A percentile compares a stretch with the other conserved stretches of the same genome.
phyloP scores from a whole-genome alignment of 495 filamentous ascomycete species.

The Margaritispora aquatica region DNA sequence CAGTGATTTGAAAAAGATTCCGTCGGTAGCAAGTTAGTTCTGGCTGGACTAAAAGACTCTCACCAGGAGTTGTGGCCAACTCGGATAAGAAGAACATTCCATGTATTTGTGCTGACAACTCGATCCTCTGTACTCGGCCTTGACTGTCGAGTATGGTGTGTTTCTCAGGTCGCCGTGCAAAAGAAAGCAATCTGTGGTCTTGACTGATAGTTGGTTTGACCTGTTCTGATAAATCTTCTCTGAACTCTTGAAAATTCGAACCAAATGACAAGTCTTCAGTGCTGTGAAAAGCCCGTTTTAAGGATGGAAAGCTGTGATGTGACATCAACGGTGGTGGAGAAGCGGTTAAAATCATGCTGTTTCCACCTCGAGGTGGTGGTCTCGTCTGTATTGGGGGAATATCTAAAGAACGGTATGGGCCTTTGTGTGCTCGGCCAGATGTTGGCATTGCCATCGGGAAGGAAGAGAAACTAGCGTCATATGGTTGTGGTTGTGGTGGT shows the following conservation, averaged over 20 bases:
- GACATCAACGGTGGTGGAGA: slow-evolving; percentile 17
- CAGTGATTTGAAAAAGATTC: slow-evolving; percentile 89
- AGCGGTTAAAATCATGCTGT: slow-evolving; percentile 9
- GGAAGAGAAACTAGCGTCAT: slow-evolving; percentile 13
- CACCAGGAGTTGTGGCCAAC: slow-evolving; percentile 58
- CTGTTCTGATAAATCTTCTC: slow-evolving; percentile 32
- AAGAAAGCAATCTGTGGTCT: slow-evolving; percentile 51
- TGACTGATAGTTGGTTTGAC: slow-evolving; percentile 47
- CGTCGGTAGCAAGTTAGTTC: slow-evolving; percentile 92
- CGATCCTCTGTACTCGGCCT: slow-evolving; percentile 48
- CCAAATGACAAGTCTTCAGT: slow-evolving; percentile 36
- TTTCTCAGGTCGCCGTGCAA: slow-evolving; percentile 46
- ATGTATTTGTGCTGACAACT: slow-evolving; percentile 77
- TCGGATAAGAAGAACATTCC: slow-evolving; percentile 97
- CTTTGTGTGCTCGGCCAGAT: slow-evolving; percentile 17
- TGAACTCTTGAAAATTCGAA: slow-evolving; percentile 47
- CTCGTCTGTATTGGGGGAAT: slow-evolving; percentile 17
- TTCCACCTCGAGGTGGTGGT: slow-evolving; percentile 10
- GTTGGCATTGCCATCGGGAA: slow-evolving; percentile 10
- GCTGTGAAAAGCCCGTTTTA: slow-evolving; percentile 40
- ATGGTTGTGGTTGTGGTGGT: slow-evolving; percentile 13
- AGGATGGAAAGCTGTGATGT: slow-evolving; percentile 47
- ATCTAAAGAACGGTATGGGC: slow-evolving; percentile 21
- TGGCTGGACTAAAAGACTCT: slow-evolving; percentile 57
- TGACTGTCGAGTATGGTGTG: slow-evolving; percentile 49